Conservation (phyloP, 352 stramenopile species). For the Elongisporangium prolatum region DNA sequence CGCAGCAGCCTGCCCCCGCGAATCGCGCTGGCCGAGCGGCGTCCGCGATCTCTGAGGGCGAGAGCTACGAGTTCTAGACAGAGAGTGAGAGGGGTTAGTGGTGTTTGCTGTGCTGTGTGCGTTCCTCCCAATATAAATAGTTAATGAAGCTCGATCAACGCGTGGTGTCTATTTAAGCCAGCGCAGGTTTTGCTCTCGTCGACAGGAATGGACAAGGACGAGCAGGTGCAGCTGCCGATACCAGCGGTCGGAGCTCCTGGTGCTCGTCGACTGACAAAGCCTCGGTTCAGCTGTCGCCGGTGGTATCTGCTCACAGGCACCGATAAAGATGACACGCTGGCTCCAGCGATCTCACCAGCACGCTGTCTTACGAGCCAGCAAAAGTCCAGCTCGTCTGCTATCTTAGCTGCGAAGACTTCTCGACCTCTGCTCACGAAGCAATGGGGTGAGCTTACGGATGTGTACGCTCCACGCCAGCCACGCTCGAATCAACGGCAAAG, state of each 20-base stretch:
- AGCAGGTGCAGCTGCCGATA: neutral
- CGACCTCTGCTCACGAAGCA: neutral
- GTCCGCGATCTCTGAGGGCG: constrained; percentile 31
- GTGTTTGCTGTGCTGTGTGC: constrained; percentile 5
- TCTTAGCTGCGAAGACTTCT: neutral
- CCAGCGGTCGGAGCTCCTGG: neutral
- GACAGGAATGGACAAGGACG: neutral
- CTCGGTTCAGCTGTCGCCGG: constrained; percentile 37
- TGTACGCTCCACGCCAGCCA: neutral
- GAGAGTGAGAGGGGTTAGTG: constrained; percentile 9
- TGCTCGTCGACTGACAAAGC: constrained; percentile 3
- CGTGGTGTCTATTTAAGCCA: constrained; percentile 13
- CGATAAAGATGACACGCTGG: constrained; percentile 5
- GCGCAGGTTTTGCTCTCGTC: constrained; percentile 12
- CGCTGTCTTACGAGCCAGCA: too few relatives aligned
- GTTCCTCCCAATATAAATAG: constrained; percentile 11
- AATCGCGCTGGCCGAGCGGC: constrained; percentile 32
- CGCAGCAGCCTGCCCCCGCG: constrained; percentile 9
- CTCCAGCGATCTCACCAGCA: neutral
- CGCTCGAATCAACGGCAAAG: constrained; percentile 5
- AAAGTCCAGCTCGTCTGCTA: constrained; percentile 2
- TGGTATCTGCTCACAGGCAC: constrained; percentile 32
- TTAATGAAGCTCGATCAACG: constrained; percentile 1
- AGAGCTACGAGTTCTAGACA: constrained; percentile 74
- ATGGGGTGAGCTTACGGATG: neutral